Base-by-base conservation (phyloP, 1,284 basidiomycete genomes). In the Marasmius sp. region DNA sequence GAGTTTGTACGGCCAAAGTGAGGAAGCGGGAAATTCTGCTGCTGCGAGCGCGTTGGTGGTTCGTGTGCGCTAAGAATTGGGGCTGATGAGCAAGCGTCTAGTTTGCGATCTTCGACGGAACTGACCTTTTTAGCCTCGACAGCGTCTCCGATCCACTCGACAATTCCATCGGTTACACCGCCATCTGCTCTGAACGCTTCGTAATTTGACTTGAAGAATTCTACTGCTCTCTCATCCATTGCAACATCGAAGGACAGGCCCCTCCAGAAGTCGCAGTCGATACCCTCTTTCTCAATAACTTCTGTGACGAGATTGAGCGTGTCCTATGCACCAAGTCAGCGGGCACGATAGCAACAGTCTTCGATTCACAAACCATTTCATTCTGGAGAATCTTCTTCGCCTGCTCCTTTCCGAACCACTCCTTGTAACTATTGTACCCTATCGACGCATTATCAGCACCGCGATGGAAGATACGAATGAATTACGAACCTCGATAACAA, bases 221-320 rank as follows among this genome's bases (percentile, higher is more conserved):
- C 69, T 0, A 67, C 69, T 38, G 60, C 61, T 10, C 60, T 18
- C 45, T 69, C 54, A 58, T 68, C 65, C 67, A 70, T 70, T 7
- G 69, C 67, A 14, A 71, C 45, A 69, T 69, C 69, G 51, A 65
- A 68, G 8, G 64, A 64, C 48, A 41, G 52, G 3, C 72, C 71
- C 41, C 70, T 58, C 71, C 71, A 71, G 63, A 72, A 71, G 62
- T 73, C 72, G 59, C 72, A 73, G 59, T 73, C 68, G 56, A 73
- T 70, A 14, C 62, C 62, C 49, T 72, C 71, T 58, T 69, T 68
- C 50, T 64, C 58, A 38, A 71, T 65, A 11, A 70, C 61, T 50
- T 71, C 68, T 1, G 37, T 45, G 37, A 68, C 43, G 43, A 71
- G 70, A 27, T 68, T 61, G 11, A 71, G 65, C 14, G 70, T 72